Evolutionary conservation across 106 monocot genomes (phyloP).

Genomic region (Acorus calamus): DNA sequence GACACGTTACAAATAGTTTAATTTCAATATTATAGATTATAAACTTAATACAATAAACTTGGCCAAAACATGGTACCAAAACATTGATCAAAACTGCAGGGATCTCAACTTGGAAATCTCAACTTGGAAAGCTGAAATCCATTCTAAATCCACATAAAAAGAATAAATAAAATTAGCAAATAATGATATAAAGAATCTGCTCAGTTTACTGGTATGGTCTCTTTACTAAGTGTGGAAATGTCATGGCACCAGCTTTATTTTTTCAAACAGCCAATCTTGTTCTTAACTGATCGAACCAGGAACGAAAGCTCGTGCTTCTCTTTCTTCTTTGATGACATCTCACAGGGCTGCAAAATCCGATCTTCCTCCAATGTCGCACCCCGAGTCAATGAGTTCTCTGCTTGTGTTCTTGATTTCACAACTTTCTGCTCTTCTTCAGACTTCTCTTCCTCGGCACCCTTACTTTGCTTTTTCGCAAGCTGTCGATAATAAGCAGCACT

Average conservation of each 20-base stretch:
- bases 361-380: background rate
- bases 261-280: constrained; percentile 22
- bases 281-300: constrained; percentile 28
- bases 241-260: background rate
- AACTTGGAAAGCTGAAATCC: no score
- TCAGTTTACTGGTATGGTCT: no score
- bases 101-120: no score
- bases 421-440: background rate
- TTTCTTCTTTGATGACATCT: constrained; percentile 4
- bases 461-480: constrained; percentile 18
- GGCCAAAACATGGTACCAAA: no score
- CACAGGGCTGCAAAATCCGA: background rate
- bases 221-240: no score
- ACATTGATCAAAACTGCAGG: no score
- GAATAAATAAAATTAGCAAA: no score
- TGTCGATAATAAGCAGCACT: constrained; percentile 47
- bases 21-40: no score
- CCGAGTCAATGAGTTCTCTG: background rate
- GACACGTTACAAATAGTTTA: no score
- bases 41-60: no score
- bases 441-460: background rate
- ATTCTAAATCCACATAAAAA: no score
- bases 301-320: constrained; percentile 25
- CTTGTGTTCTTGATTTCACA: background rate
- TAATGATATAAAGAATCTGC: no score